A percentile compares a stretch with the other conserved stretches of the same genome.
Conservation (phyloP, 192 early-diverging fungal species). For the Coemansia nantahalensis region DNA sequence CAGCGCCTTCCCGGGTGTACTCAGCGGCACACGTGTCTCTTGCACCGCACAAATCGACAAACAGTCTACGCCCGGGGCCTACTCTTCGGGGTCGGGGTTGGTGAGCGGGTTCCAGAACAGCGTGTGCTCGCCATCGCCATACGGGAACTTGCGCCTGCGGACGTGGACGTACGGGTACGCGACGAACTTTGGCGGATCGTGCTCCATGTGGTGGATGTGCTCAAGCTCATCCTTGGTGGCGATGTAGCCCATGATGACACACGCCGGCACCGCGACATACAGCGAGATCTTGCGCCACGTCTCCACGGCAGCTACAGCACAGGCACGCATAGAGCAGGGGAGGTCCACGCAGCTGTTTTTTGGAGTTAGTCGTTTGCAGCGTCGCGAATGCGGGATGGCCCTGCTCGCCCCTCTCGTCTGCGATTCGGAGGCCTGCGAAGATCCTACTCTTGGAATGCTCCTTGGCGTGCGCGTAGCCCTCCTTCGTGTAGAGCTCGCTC, state of each 20-base stretch:
- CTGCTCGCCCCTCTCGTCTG: too few species aligned
- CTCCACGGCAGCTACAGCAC: slow-evolving; percentile 44
- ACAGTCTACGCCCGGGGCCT: too few species aligned
- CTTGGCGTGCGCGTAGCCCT: slow-evolving; percentile 38
- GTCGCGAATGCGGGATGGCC: too few species aligned
- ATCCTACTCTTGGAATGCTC: slow-evolving; percentile 47
- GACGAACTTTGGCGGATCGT: slow-evolving; percentile 47
- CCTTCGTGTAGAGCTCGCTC: slow-evolving; percentile 22
- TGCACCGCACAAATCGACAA: not conserved
- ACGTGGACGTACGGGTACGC: slow-evolving; percentile 46
- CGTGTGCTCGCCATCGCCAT: slow-evolving; percentile 50
- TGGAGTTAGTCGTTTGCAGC: too few species aligned
- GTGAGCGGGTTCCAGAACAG: slow-evolving; percentile 49
- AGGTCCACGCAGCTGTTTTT: too few species aligned
- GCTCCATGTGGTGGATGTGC: slow-evolving; percentile 52
- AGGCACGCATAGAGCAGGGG: too few species aligned
- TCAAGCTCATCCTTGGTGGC: slow-evolving; percentile 46
- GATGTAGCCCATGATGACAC: slow-evolving; percentile 33
- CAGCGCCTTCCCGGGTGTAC: too few species aligned
- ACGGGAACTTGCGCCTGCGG: slow-evolving; percentile 50
- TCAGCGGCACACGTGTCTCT: not conserved
- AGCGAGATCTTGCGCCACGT: slow-evolving; percentile 52
- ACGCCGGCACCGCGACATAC: slow-evolving; percentile 34
- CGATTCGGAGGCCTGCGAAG: too few species aligned
- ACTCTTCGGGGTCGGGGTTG: slow-evolving; percentile 51